phyloP scores from a whole-genome alignment of 768 basidiomycete species.

The Tephrocybe sp. region DNA sequence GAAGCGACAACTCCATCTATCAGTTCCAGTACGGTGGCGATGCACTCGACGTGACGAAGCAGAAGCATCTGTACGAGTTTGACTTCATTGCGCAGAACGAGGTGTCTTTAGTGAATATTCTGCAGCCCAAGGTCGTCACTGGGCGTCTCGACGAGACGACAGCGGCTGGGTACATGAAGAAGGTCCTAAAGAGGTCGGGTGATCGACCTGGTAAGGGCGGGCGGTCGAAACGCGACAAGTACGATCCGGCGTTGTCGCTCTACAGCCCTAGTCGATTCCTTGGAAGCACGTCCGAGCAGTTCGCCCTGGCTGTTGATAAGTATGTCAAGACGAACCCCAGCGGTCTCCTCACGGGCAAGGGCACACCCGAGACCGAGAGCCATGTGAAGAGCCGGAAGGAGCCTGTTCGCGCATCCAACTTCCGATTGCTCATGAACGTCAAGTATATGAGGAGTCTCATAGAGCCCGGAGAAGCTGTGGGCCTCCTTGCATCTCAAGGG shows the following conservation, averaged over 20 bases:
- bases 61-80: slow-evolving; percentile 93
- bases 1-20: slow-evolving; percentile 89
- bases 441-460: slow-evolving; percentile 93
- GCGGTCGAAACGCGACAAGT: slow-evolving; percentile 55
- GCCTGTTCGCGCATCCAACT: slow-evolving; percentile 53
- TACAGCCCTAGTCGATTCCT: slow-evolving; percentile 80
- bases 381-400: slow-evolving; percentile 37
- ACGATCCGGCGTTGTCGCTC: slow-evolving; percentile 70
- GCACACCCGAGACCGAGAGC: slow-evolving; percentile 30
- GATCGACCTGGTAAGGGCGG: slow-evolving; percentile 39
- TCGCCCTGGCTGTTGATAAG: slow-evolving; percentile 74
- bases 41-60: slow-evolving; percentile 93
- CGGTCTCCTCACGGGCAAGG: slow-evolving; percentile 38
- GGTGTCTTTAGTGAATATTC: slow-evolving; percentile 70
- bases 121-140: slow-evolving; percentile 59
- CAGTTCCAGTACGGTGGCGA: slow-evolving; percentile 99
- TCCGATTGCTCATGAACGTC: slow-evolving; percentile 83
- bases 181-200: slow-evolving; percentile 73
- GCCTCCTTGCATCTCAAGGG: slow-evolving; percentile 96
- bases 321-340: slow-evolving; percentile 79
- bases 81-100: slow-evolving; percentile 91
- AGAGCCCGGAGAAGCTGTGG: slow-evolving; percentile 98
- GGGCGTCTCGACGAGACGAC: slow-evolving; percentile 63
- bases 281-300: slow-evolving; percentile 91
- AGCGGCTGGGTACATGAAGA: slow-evolving; percentile 84